Conservation (phyloP, 805 yeast genomes). For the Ogataea populi-albae region DNA sequence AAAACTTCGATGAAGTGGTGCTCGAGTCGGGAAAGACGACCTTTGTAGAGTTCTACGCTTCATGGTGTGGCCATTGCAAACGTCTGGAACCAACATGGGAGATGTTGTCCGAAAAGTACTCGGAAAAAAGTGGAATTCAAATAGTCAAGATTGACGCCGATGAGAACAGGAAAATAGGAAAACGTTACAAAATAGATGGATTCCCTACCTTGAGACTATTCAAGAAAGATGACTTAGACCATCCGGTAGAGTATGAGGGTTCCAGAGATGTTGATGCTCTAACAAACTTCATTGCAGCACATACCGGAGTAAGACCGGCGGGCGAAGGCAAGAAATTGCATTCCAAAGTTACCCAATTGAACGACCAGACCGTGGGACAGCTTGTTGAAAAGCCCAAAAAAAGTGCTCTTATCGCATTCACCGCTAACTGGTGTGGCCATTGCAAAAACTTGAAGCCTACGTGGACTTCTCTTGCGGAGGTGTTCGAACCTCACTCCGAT, state of each 20-base stretch:
- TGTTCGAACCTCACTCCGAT: constrained; percentile 40
- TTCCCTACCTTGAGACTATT: constrained; percentile 66
- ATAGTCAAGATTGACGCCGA: constrained; percentile 59
- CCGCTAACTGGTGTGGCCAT: constrained; percentile 60
- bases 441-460: constrained; percentile 53
- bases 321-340: constrained; percentile 4
- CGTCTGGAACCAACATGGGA: constrained; percentile 50
- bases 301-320: constrained; percentile 34
- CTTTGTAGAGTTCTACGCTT: constrained; percentile 71
- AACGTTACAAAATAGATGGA: constrained; percentile 52
- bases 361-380: constrained; percentile 29
- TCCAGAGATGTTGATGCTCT: constrained; percentile 48
- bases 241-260: constrained; percentile 58
- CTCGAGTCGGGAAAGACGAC: constrained; percentile 65
- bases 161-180: constrained; percentile 46
- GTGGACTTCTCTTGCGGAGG: constrained; percentile 48
- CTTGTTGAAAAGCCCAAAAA: constrained; percentile 38
- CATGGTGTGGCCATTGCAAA: constrained; percentile 73
- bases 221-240: constrained; percentile 42
- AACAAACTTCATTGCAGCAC: constrained; percentile 43
- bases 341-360: constrained; percentile 25
- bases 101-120: constrained; percentile 23
- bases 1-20: constrained; percentile 53
- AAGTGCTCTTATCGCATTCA: constrained; percentile 49
- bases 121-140: constrained; percentile 22